Evolutionary conservation across 352 stramenopile species (phyloP).

Genomic region (Globisporangium lucens): DNA sequence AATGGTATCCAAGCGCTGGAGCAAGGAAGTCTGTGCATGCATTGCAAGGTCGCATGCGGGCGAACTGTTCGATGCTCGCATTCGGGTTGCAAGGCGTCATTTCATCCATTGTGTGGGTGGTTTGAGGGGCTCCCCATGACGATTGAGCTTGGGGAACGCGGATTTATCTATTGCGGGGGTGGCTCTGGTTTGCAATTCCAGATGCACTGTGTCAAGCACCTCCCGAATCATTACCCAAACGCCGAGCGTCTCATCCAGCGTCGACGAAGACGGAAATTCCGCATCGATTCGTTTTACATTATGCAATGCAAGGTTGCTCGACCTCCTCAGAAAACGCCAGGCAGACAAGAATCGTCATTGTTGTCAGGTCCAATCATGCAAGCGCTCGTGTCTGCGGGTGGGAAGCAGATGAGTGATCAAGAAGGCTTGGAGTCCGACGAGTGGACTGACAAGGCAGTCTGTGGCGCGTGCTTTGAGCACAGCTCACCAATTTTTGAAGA

Average conservation of each 20-base stretch:
- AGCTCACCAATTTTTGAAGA: constrained; percentile 45
- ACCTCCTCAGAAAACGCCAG: constrained; percentile 1
- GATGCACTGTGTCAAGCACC: constrained; percentile 59
- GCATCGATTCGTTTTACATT: constrained; percentile 73
- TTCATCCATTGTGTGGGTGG: constrained; percentile 86
- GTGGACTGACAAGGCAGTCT: constrained; percentile 73
- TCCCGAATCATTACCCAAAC: constrained; percentile 41
- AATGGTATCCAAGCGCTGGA: constrained; percentile 21
- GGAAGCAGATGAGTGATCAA: constrained; percentile 21
- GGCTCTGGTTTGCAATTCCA: constrained; percentile 69
- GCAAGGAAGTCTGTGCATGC: constrained; percentile 51
- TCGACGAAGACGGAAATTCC: constrained; percentile 53
- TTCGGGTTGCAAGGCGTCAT: constrained; percentile 50
- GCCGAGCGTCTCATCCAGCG: constrained; percentile 43
- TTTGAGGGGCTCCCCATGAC: constrained; percentile 80
- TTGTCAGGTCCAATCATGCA: constrained; percentile 52
- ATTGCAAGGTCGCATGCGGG: constrained; percentile 75
- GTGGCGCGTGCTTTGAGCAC: constrained; percentile 76
- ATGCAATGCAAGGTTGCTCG: constrained; percentile 51
- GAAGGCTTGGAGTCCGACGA: constrained; percentile 23
- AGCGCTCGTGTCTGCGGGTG: constrained; percentile 41
- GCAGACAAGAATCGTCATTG: constrained; percentile 32
- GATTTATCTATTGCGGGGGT: constrained; percentile 70
- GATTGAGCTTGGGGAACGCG: constrained; percentile 36
- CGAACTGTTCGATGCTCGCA: constrained; percentile 69